Conservation (phyloP, 495 filamentous ascomycete genomes). For the Aspergillus bridgeri region DNA sequence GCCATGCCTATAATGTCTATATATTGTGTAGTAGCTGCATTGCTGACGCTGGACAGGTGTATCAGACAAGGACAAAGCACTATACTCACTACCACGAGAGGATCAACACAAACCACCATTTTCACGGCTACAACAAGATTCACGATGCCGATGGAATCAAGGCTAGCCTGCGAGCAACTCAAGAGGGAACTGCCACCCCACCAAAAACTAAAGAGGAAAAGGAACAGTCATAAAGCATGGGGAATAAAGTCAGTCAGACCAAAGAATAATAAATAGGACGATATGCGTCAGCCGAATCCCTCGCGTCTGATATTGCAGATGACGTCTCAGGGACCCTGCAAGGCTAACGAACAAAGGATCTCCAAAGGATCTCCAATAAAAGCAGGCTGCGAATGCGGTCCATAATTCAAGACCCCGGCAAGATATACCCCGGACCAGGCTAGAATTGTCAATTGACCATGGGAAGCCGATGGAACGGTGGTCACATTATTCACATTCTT, state of each 20-base stretch:
- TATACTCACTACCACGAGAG: background rate
- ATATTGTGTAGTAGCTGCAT: background rate
- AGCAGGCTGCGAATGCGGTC: background rate
- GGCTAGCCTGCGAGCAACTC: too few species aligned
- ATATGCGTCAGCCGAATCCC: background rate
- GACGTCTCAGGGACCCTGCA: background rate
- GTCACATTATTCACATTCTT: background rate
- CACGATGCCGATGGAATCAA: too few species aligned
- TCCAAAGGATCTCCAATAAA: background rate
- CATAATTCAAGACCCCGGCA: background rate
- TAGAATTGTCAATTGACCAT: background rate
- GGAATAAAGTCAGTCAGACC: background rate
- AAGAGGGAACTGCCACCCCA: background rate
- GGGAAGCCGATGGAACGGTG: background rate
- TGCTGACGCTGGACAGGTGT: background rate
- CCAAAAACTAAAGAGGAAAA: background rate
- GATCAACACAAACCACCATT: background rate
- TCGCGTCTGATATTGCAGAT: background rate
- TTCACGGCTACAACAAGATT: too few species aligned
- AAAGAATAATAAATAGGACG: background rate
- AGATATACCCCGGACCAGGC: background rate
- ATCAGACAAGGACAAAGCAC: background rate
- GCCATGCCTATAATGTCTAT: background rate
- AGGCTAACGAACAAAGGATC: background rate
- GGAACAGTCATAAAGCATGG: background rate